These are phyloP conservation scores for Fagopyrum homotropicum DNA, from an alignment of 148 eudicot species.

Conservation along the genomic window DNA sequence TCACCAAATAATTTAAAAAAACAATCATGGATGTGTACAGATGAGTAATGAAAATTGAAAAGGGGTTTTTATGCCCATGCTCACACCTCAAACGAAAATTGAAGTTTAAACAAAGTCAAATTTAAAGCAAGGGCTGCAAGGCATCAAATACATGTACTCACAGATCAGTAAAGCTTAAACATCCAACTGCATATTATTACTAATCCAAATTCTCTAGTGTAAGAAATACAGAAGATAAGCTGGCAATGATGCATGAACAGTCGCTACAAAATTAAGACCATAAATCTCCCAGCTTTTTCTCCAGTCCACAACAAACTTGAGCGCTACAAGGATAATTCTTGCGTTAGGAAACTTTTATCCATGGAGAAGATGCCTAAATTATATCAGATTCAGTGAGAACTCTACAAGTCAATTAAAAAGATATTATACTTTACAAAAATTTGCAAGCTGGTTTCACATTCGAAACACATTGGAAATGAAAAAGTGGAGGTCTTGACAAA, in stretches of 20 bases:
- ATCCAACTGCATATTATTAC: background rate
- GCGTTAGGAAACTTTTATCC: background rate
- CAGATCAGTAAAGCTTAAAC: background rate
- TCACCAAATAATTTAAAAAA: background rate
- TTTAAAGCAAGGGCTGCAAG: background rate
- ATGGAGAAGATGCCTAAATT: background rate
- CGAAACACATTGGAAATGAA: background rate
- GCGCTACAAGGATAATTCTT: background rate
- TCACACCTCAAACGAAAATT: background rate
- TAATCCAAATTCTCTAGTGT: background rate
- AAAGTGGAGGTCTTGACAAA: background rate
- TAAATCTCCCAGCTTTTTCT: background rate
- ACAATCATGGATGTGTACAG: background rate
- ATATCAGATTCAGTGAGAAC: background rate
- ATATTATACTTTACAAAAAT: conserved; percentile 5
- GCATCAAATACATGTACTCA: background rate
- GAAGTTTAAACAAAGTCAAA: background rate
- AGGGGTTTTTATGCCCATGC: background rate
- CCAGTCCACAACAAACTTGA: background rate
- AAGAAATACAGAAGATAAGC: background rate
- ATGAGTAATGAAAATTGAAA: background rate
- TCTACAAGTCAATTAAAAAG: background rate
- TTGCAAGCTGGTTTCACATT: background rate
- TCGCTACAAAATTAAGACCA: background rate
- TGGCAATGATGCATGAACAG: background rate